Percentiles rank a stretch among this genome's conserved stretches.
Evolutionary conservation across 208 protist species (phyloP).

Genomic region (Strigomonas culicis): DNA sequence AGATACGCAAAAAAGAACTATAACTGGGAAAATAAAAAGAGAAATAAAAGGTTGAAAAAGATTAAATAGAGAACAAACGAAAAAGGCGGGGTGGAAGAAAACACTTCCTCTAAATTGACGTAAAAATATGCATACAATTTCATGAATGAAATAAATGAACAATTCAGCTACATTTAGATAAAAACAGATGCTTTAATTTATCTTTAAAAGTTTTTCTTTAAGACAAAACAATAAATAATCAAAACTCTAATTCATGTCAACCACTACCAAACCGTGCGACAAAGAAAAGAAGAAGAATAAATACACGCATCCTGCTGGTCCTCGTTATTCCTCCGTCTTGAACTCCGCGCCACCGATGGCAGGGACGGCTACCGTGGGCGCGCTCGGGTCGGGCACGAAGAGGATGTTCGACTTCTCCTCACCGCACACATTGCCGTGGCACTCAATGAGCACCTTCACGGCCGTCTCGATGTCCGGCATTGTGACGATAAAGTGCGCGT

Average conservation of each 20-base stretch:
- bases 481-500: conserved; percentile 68
- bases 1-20: background rate
- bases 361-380: too few relatives aligned
- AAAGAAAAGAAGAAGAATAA: conserved; percentile 18
- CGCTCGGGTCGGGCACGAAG: conserved; percentile 66
- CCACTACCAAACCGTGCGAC: conserved; percentile 7
- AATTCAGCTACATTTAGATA: background rate
- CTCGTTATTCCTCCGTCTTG: too few relatives aligned
- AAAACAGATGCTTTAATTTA: conserved; percentile 11
- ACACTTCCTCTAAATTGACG: too few relatives aligned
- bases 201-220: background rate
- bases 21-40: conserved; percentile 13
- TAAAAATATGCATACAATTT: background rate
- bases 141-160: conserved; percentile 1
- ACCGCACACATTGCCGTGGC: conserved; percentile 78
- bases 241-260: conserved; percentile 8
- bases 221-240: conserved; percentile 16
- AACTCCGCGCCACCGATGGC: too few relatives aligned
- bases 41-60: conserved; percentile 15
- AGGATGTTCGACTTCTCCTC: conserved; percentile 89
- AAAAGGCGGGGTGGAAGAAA: too few relatives aligned
- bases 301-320: too few relatives aligned
- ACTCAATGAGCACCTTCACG: conserved; percentile 78
- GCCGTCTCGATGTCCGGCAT: conserved; percentile 62
- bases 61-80: conserved; percentile 19